Evolutionary conservation across 2,329 filamentous ascomycete species (phyloP).

Genomic region (Microsporum audouinii): DNA sequence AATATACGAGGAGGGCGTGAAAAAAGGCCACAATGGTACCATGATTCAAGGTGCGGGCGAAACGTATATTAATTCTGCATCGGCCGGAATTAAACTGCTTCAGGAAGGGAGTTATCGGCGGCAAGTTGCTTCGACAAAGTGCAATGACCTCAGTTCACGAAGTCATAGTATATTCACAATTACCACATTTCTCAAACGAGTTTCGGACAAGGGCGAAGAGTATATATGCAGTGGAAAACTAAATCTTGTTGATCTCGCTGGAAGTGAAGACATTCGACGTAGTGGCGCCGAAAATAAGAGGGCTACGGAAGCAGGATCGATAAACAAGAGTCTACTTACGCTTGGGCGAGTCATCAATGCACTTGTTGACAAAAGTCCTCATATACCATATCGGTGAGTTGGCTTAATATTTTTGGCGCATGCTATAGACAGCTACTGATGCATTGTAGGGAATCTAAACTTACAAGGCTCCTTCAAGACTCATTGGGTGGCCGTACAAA

Average conservation of each 20-base stretch:
- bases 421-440: background rate
- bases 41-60: conserved; percentile 98
- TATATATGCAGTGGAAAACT: conserved; percentile 85
- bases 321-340: conserved; percentile 95
- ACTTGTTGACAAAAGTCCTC: conserved; percentile 74
- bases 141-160: conserved; percentile 92
- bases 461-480: conserved; percentile 89
- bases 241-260: conserved; percentile 90
- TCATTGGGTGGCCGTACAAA: conserved; percentile 92
- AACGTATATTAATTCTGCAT: conserved; percentile 74
- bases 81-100: conserved; percentile 76
- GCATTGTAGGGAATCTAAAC: conserved; percentile 67
- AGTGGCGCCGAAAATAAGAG: conserved; percentile 98
- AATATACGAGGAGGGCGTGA: conserved; percentile 71
- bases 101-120: conserved; percentile 83
- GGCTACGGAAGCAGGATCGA: conserved; percentile 85
- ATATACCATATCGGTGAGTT: conserved; percentile 60
- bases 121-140: conserved; percentile 99
- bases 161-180: conserved; percentile 98
- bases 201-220: conserved; percentile 73
- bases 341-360: conserved; percentile 96
- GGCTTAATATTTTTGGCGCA: background rate
- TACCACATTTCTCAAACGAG: conserved; percentile 77
- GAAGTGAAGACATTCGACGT: conserved; percentile 93
- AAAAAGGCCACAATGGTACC: conserved; percentile 67